Conservation (phyloP, 176 grass and related monocot species). For the Urochloa ruziziensis region DNA sequence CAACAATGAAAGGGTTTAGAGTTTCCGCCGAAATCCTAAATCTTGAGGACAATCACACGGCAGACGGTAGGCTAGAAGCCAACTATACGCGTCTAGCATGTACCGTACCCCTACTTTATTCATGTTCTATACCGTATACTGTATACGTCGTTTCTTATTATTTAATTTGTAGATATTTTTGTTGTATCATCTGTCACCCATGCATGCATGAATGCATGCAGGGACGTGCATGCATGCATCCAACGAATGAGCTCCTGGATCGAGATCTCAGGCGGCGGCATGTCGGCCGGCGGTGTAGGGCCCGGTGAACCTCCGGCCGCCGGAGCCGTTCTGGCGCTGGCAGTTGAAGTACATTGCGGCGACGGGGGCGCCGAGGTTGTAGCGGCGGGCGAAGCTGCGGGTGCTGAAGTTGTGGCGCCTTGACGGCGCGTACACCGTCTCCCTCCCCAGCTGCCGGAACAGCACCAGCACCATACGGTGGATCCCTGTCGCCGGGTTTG, state of each 20-base stretch:
- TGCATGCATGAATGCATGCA: neutral
- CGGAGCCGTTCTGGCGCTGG: conserved; percentile 72
- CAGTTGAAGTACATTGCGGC: conserved; percentile 74
- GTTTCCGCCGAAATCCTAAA: neutral
- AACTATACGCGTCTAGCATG: neutral
- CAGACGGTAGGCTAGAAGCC: neutral
- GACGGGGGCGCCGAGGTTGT: conserved; percentile 61
- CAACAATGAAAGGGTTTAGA: neutral
- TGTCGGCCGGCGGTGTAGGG: conserved; percentile 30
- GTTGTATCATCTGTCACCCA: neutral
- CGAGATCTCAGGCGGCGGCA: neutral
- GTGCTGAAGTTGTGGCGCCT: conserved; percentile 77
- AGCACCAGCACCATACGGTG: conserved; percentile 80
- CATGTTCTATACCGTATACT: neutral
- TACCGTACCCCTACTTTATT: neutral
- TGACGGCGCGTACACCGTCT: conserved; percentile 57
- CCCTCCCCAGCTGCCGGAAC: conserved; percentile 57
- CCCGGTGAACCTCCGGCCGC: conserved; percentile 62
- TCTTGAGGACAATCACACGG: neutral
- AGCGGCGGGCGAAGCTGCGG: conserved; percentile 47
- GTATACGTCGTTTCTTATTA: too few species aligned
- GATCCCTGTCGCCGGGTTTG: conserved; percentile 58
- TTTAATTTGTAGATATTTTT: too few species aligned
- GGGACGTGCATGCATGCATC: neutral
- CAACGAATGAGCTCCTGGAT: neutral